Evolutionary conservation across 768 basidiomycete genomes (phyloP), one percentile per base, ranked within the genome.

Genomic region (Tephrocybe rancida): DNA sequence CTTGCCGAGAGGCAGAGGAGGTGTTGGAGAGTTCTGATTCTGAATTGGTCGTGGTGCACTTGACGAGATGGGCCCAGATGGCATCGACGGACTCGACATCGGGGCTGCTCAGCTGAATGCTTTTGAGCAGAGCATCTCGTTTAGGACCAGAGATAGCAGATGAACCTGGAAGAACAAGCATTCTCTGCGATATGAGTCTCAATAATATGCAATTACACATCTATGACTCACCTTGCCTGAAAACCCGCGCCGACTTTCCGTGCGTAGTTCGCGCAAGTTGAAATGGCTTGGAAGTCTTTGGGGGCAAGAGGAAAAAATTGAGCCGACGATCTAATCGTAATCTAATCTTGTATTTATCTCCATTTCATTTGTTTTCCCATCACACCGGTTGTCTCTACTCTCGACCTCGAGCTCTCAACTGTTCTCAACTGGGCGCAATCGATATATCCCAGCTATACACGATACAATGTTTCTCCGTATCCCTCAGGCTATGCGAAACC

Each of bases 31-130:
- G 77, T 7, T 82, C 77, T 0, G 61, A 61, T 57, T 87, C 78
- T 0, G 77, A 65, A 1, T 68, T 66, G 2, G 66, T 59, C 2
- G 82, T 76, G 8, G 72, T 68, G 54, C 84, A 82, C 59, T 90
- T 84, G 61, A 98, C 82, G 13, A 96, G 81, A 70, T 99, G 97
- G 4, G 96, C 69, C 77, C 87, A 92, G 50, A 95, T 75, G 10
- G 90, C 87, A 60, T 97, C 93, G 44, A 98, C 71, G 3, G 89
- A 83, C 7, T 70, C 62, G 62, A 98, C 67, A 44, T 77, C 70
- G 0, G 86, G 71, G 43, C 77, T 71, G 50, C 63, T 64, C 39
- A 73, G 64, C 63, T 86, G 86, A 54, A 94, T 81, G 19, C 75
- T 68, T 32, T 72, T 71, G 44, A 95, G 74, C 14, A 96, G 80